phyloP scores from a whole-genome alignment of 345 rosid species.

The Dipteronia dyeriana region DNA sequence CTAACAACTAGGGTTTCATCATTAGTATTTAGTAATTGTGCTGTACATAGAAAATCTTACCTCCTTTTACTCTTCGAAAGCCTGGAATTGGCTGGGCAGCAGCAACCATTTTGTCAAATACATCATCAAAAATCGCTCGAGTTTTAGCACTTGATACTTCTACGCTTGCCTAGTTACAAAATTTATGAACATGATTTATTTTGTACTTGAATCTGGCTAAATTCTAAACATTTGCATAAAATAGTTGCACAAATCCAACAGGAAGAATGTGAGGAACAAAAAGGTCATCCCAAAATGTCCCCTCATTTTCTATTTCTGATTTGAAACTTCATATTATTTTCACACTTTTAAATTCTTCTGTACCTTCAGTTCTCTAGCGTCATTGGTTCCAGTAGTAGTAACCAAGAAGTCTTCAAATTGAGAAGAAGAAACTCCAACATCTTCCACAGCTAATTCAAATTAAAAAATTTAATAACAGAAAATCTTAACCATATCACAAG shows the following conservation, averaged over 20 bases:
- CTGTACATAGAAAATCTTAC: slow-evolving; percentile 31
- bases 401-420: slow-evolving; percentile 51
- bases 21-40: not conserved
- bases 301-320: slow-evolving; percentile 1
- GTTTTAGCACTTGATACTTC: slow-evolving; percentile 72
- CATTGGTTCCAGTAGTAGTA: slow-evolving; percentile 23
- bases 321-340: slow-evolving; percentile 8
- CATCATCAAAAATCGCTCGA: slow-evolving; percentile 54
- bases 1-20: not conserved
- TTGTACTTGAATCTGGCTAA: not conserved
- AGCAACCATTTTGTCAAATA: slow-evolving; percentile 87
- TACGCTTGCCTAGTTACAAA: slow-evolving; percentile 51
- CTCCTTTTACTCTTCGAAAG: slow-evolving; percentile 94
- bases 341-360: slow-evolving; percentile 4
- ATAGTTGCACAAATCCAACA: slow-evolving; percentile 4
- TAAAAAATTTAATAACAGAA: not conserved
- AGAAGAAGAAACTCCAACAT: slow-evolving; percentile 42
- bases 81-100: slow-evolving; percentile 99
- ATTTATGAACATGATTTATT: not conserved
- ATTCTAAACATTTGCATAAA: not conserved
- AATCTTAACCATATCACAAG: not conserved
- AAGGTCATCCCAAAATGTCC: not conserved
- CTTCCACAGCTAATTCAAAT: slow-evolving; percentile 43
- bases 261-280: not conserved
- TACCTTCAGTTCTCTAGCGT: slow-evolving; percentile 52